A percentile compares a stretch with the other conserved stretches of the same genome.
Conservation (phyloP, 1,139 yeast species). For the Candida albicans region DNA sequence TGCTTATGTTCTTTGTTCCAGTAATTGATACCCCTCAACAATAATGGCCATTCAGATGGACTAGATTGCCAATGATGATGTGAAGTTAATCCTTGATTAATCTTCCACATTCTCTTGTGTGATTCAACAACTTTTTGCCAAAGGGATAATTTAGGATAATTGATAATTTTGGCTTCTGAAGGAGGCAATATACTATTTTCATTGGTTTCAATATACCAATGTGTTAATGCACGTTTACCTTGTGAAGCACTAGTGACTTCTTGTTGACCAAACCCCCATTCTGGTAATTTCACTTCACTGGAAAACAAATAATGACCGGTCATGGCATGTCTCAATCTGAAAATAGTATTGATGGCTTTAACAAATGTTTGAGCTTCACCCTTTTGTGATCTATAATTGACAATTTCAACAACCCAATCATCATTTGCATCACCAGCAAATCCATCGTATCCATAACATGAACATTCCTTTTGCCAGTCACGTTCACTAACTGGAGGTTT, state of each 20-base stretch:
- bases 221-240: slow-evolving; percentile 70
- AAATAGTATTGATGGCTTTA: slow-evolving; percentile 78
- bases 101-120: slow-evolving; percentile 88
- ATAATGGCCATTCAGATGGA: slow-evolving; percentile 87
- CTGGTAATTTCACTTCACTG: slow-evolving; percentile 81
- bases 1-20: slow-evolving; percentile 81
- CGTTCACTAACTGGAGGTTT: slow-evolving; percentile 89
- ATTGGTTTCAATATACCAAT: slow-evolving; percentile 90
- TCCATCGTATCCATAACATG: slow-evolving; percentile 89
- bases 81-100: slow-evolving; percentile 80
- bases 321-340: slow-evolving; percentile 87
- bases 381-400: slow-evolving; percentile 53
- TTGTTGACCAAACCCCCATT: slow-evolving; percentile 96
- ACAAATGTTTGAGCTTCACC: slow-evolving; percentile 63
- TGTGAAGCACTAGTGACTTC: slow-evolving; percentile 91
- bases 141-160: slow-evolving; percentile 65
- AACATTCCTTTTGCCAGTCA: slow-evolving; percentile 96
- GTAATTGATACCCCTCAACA: slow-evolving; percentile 90
- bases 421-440: slow-evolving; percentile 95
- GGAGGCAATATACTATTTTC: slow-evolving; percentile 36
- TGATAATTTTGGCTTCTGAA: slow-evolving; percentile 33
- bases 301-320: slow-evolving; percentile 89
- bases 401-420: slow-evolving; percentile 88
- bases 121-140: slow-evolving; percentile 72
- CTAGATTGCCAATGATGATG: slow-evolving; percentile 86